Evolutionary conservation across 2,329 filamentous ascomycete species (phyloP).

Genomic region (Rosellinia necatrix): DNA sequence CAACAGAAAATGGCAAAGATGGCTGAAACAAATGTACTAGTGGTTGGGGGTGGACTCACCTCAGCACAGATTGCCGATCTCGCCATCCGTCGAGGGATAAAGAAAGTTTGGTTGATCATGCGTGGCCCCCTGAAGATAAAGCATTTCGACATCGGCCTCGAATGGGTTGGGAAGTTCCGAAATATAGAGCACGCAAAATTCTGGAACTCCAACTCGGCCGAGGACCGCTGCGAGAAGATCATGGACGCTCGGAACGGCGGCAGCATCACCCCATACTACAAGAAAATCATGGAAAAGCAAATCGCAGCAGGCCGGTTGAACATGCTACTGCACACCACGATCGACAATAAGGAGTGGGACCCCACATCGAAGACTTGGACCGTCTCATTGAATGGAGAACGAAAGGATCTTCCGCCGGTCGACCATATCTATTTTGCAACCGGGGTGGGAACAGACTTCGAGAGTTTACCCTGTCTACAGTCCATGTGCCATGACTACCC

Average conservation of each 20-base stretch:
- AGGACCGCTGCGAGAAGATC: slow-evolving; percentile 69
- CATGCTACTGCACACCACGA: slow-evolving; percentile 61
- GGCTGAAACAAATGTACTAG: slow-evolving; percentile 64
- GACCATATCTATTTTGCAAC: slow-evolving; percentile 79
- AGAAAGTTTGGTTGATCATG: slow-evolving; percentile 72
- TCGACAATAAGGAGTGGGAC: slow-evolving; percentile 59
- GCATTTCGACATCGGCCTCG: slow-evolving; percentile 75
- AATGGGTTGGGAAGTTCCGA: slow-evolving; percentile 82
- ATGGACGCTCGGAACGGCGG: slow-evolving; percentile 71
- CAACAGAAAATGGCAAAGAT: slow-evolving; percentile 55
- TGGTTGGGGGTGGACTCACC: slow-evolving; percentile 77
- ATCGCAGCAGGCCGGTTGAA: slow-evolving; percentile 55
- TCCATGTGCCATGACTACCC: slow-evolving; percentile 64
- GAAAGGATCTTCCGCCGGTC: slow-evolving; percentile 59
- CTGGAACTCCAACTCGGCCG: slow-evolving; percentile 74
- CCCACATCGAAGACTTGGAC: slow-evolving; percentile 51
- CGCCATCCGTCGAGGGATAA: slow-evolving; percentile 66
- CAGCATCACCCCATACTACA: slow-evolving; percentile 72
- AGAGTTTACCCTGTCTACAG: slow-evolving; percentile 63
- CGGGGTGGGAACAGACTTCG: slow-evolving; percentile 68
- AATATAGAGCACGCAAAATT: slow-evolving; percentile 78
- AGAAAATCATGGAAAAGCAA: slow-evolving; percentile 69
- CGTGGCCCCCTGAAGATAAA: slow-evolving; percentile 65
- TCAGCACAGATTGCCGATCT: slow-evolving; percentile 75
- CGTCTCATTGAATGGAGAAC: slow-evolving; percentile 36